Conservation (phyloP, 768 basidiomycete species). For the Sarcodon aspratus region DNA sequence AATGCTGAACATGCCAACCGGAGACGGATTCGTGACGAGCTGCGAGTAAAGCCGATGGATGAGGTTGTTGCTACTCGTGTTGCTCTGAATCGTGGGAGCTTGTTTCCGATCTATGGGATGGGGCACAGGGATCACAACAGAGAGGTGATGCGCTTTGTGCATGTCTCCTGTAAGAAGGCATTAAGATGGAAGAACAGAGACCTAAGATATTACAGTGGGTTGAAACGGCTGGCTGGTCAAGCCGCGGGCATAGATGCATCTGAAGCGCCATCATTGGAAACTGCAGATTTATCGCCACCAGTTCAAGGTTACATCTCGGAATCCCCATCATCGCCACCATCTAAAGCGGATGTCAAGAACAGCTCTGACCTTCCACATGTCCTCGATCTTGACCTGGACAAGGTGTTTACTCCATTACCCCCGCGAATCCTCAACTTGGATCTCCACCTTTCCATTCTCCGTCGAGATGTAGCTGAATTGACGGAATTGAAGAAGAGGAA, state of each 20-base stretch:
- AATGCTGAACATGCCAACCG: conserved; percentile 24
- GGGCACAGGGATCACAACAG: conserved; percentile 49
- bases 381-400: no score
- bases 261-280: no score
- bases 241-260: no score
- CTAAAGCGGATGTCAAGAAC: no score
- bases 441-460: conserved; percentile 45
- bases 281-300: no score
- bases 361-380: no score
- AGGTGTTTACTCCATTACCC: background rate
- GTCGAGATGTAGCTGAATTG: conserved; percentile 42
- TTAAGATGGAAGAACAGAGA: conserved; percentile 38
- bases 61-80: conserved; percentile 39
- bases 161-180: conserved; percentile 30
- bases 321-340: no score
- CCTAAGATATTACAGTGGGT: conserved; percentile 25
- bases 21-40: conserved; percentile 22
- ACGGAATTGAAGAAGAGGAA: conserved; percentile 30
- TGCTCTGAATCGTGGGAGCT: conserved; percentile 39
- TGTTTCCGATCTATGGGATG: conserved; percentile 46
- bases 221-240: no score
- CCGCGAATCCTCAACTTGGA: conserved; percentile 30
- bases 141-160: conserved; percentile 51
- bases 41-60: conserved; percentile 14
- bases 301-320: background rate